These are phyloP conservation scores for Blastocystis sp. DNA, from an alignment of 352 stramenopile species.

Conservation along the genomic window DNA sequence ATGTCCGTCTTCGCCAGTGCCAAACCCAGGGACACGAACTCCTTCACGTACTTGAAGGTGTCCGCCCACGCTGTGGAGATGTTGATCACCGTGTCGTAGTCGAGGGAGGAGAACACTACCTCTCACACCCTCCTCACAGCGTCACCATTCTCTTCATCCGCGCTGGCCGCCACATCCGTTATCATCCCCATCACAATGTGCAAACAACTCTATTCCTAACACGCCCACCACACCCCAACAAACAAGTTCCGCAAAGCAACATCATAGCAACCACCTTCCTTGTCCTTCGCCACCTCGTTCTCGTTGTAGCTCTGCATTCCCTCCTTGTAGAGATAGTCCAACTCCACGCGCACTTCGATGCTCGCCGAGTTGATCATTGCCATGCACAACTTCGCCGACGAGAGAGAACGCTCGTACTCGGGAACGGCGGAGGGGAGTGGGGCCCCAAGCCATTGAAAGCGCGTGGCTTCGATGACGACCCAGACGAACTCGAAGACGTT, in stretches of 20 bases:
- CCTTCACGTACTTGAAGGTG: constrained; percentile 10
- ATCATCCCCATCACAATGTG: constrained; percentile 40
- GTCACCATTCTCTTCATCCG: constrained; percentile 5
- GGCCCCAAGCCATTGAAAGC: constrained; percentile 15
- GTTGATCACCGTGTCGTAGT: constrained; percentile 40
- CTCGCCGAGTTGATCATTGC: not conserved
- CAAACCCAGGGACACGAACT: constrained; percentile 34
- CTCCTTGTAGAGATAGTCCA: constrained; percentile 62
- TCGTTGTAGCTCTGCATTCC: constrained; percentile 28
- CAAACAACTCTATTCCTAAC: constrained; percentile 10
- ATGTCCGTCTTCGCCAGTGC: constrained; percentile 39
- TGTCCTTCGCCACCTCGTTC: not conserved
- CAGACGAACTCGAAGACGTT: constrained; percentile 36
- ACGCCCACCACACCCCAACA: not conserved
- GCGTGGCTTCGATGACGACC: not conserved
- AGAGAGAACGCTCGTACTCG: constrained; percentile 7
- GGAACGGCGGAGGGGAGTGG: not conserved
- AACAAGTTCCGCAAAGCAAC: not conserved
- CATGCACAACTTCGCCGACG: constrained; percentile 1
- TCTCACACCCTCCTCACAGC: not conserved
- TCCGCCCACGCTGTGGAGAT: constrained; percentile 50
- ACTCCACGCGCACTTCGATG: constrained; percentile 29
- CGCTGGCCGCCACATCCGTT: constrained; percentile 50
- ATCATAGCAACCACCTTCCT: not conserved
- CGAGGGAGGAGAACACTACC: constrained; percentile 37